A percentile compares a stretch with the other conserved stretches of the same genome.
Evolutionary conservation across 2,329 filamentous ascomycete genomes (phyloP).

Genomic region (Shiraia bambusicola): DNA sequence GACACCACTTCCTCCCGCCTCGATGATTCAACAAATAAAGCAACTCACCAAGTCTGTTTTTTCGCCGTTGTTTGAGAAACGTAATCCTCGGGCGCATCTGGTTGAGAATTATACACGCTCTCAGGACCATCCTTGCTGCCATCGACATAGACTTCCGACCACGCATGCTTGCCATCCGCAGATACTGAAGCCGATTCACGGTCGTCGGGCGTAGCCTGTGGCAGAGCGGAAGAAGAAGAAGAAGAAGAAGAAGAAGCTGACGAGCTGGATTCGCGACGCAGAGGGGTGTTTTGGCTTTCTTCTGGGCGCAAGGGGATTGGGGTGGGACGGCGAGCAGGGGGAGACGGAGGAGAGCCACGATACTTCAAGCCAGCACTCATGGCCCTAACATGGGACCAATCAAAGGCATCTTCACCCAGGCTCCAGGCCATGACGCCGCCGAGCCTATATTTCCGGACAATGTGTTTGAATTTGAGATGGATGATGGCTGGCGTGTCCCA

Average conservation of each 20-base stretch:
- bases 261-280: too few relatives aligned
- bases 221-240: too few relatives aligned
- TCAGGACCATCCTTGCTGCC: conserved; percentile 12
- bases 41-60: background rate
- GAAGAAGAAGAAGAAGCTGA: too few relatives aligned
- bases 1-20: background rate
- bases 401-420: conserved; percentile 63
- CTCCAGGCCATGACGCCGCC: conserved; percentile 78
- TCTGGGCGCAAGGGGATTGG: too few relatives aligned
- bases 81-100: conserved; percentile 13
- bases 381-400: conserved; percentile 46
- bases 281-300: too few relatives aligned
- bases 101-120: conserved; percentile 1
- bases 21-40: conserved; percentile 3
- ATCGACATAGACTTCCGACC: conserved; percentile 18
- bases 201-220: too few relatives aligned
- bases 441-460: conserved; percentile 59
- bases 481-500: conserved; percentile 68
- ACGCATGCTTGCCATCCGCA: background rate
- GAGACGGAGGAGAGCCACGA: too few relatives aligned
- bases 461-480: conserved; percentile 59
- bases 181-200: too few relatives aligned
- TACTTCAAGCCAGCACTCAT: conserved; percentile 38
- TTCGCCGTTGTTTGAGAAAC: background rate
- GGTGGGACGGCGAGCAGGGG: too few relatives aligned